Percentiles rank a stretch among this genome's conserved stretches.
Evolutionary conservation across 345 rosid species (phyloP).

Genomic region (Lepidium sativum): DNA sequence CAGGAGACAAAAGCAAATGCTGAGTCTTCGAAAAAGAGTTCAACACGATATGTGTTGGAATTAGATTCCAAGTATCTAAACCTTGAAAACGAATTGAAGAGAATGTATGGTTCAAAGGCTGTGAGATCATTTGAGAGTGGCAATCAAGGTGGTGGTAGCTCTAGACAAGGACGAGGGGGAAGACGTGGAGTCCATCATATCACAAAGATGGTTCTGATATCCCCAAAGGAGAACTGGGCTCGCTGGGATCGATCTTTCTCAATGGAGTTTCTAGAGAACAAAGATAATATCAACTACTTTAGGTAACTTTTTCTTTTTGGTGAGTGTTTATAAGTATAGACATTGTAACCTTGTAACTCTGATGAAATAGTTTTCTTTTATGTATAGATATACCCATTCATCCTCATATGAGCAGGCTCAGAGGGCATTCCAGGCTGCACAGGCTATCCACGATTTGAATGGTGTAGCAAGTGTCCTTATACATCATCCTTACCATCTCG

Average conservation of each 20-base stretch:
- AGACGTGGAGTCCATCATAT: constrained; percentile 64
- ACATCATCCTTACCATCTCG: constrained; percentile 73
- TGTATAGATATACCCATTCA: constrained; percentile 30
- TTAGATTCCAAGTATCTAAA: constrained; percentile 69
- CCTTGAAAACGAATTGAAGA: constrained; percentile 63
- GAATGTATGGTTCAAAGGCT: constrained; percentile 81
- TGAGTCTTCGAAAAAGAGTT: constrained; percentile 19
- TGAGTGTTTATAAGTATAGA: neutral
- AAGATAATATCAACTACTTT: constrained; percentile 56
- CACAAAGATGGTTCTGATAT: constrained; percentile 56
- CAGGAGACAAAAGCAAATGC: constrained; percentile 24
- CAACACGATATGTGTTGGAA: constrained; percentile 35
- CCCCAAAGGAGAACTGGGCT: constrained; percentile 80
- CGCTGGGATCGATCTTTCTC: constrained; percentile 88
- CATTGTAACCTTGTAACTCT: neutral
- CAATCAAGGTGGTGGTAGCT: constrained; percentile 45
- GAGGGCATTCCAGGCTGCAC: constrained; percentile 70
- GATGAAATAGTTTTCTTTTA: neutral
- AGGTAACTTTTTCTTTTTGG: constrained; percentile 34
- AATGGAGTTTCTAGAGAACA: constrained; percentile 76
- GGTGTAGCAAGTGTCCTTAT: constrained; percentile 61
- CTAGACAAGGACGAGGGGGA: constrained; percentile 62
- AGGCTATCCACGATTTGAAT: constrained; percentile 77
- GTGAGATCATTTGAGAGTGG: constrained; percentile 70
- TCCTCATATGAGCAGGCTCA: constrained; percentile 65